These are phyloP conservation scores for Colletotrichum eremochloae DNA, from an alignment of 2,329 filamentous ascomycete genomes.

Conservation along the genomic window DNA sequence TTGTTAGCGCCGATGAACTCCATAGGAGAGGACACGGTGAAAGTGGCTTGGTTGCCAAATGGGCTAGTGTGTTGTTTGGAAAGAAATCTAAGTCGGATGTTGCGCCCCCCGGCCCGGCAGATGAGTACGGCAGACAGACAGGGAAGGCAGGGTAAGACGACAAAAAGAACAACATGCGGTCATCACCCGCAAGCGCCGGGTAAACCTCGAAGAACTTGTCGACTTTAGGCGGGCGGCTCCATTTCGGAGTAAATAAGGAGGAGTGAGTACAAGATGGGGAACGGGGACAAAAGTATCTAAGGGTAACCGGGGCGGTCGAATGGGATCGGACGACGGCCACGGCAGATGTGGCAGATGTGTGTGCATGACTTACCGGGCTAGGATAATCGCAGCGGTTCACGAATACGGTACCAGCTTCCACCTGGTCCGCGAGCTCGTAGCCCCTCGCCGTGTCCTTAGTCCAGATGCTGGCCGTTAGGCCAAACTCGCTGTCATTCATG, in stretches of 20 bases:
- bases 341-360: background rate
- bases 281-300: slow-evolving; percentile 32
- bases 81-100: background rate
- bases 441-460: slow-evolving; percentile 86
- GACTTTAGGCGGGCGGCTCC: background rate
- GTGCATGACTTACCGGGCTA: slow-evolving; percentile 77
- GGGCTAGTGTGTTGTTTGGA: background rate
- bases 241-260: background rate
- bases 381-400: slow-evolving; percentile 95
- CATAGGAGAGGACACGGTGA: slow-evolving; percentile 38
- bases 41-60: slow-evolving; percentile 25
- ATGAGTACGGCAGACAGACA: background rate
- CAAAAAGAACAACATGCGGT: background rate
- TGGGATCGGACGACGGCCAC: slow-evolving; percentile 13
- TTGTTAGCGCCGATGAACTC: slow-evolving; percentile 11
- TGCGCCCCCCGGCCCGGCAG: background rate
- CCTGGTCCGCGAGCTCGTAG: slow-evolving; percentile 80
- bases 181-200: background rate
- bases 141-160: too few relatives aligned
- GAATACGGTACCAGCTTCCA: slow-evolving; percentile 96
- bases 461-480: slow-evolving; percentile 97
- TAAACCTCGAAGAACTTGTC: background rate
- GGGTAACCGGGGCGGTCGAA: slow-evolving; percentile 4
- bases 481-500: slow-evolving; percentile 97
- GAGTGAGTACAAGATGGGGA: background rate